phyloP scores from a whole-genome alignment of 2,329 filamentous ascomycete genomes.

The Xylaria sp. region DNA sequence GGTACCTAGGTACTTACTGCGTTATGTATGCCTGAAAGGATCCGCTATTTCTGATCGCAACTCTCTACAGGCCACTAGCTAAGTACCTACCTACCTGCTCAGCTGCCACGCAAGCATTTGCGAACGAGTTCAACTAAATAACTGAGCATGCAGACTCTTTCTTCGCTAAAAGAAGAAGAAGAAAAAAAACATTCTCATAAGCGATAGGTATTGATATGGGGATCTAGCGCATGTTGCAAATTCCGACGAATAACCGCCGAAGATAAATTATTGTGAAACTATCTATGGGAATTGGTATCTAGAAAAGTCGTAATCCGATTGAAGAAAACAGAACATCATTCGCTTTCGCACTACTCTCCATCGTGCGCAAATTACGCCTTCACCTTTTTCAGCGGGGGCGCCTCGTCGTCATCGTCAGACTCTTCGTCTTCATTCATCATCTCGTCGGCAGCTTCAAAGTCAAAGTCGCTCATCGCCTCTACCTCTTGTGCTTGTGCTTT shows the following conservation, averaged over 20 bases:
- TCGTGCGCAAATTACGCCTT: conserved; percentile 48
- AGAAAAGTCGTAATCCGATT: conserved; percentile 21
- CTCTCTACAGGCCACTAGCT: not conserved
- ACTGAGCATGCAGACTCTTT: too few relatives aligned
- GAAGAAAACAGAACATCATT: not conserved
- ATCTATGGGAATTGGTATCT: conserved; percentile 33
- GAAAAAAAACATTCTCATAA: too few relatives aligned
- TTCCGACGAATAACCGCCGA: not conserved
- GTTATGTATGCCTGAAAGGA: not conserved
- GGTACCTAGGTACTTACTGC: not conserved
- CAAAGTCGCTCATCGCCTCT: conserved; percentile 73
- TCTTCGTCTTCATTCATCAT: conserved; percentile 54
- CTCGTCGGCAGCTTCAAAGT: conserved; percentile 70
- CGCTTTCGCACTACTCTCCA: not conserved
- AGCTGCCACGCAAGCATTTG: too few relatives aligned
- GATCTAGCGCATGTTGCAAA: not conserved
- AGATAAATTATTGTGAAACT: not conserved
- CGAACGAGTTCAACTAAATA: not conserved
- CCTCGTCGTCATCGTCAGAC: conserved; percentile 68
- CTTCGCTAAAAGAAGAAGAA: too few relatives aligned
- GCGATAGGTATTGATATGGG: not conserved
- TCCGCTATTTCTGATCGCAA: not conserved
- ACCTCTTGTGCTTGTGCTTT: conserved; percentile 77
- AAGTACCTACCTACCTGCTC: too few relatives aligned
- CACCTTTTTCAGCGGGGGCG: conserved; percentile 57